Conservation (phyloP, 2,329 filamentous ascomycete species). For the Beauveria rudraprayagi region DNA sequence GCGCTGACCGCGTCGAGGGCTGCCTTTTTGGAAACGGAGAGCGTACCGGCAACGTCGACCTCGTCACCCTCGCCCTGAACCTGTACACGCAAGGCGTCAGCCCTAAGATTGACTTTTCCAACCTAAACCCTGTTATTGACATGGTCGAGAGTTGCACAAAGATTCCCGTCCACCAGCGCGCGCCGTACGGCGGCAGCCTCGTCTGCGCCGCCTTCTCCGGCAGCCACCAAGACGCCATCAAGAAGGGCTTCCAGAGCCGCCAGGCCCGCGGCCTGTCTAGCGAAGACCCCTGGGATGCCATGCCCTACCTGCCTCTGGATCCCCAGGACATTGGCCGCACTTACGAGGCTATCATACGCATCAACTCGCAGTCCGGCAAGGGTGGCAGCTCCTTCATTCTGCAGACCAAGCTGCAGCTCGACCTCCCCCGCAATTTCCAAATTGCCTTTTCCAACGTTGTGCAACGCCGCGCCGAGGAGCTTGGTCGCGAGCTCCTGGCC, state of each 20-base stretch:
- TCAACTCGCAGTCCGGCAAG: constrained; percentile 95
- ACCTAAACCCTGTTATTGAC: constrained; percentile 78
- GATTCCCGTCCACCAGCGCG: constrained; percentile 83
- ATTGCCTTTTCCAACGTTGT: constrained; percentile 85
- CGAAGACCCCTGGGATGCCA: constrained; percentile 68
- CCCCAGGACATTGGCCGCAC: constrained; percentile 88
- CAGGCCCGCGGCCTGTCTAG: constrained; percentile 48
- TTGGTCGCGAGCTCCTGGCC: constrained; percentile 76
- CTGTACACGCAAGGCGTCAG: constrained; percentile 89
- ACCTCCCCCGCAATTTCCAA: constrained; percentile 86
- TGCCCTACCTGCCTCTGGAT: constrained; percentile 84
- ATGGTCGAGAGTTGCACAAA: constrained; percentile 89
- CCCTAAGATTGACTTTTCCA: constrained; percentile 82
- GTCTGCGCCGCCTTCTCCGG: constrained; percentile 91
- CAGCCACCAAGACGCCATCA: constrained; percentile 91
- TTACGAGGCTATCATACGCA: constrained; percentile 96
- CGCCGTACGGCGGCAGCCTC: constrained; percentile 83
- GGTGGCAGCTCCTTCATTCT: constrained; percentile 94
- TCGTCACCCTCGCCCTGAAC: constrained; percentile 87
- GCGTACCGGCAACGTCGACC: constrained; percentile 88
- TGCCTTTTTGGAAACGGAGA: constrained; percentile 90
- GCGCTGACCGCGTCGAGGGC: constrained; percentile 87
- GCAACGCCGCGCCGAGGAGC: constrained; percentile 69
- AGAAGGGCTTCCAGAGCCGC: constrained; percentile 76
- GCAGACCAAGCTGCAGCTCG: constrained; percentile 77